Base-by-base conservation (phyloP, 2,329 filamentous ascomycete species). In the Alternaria consortialis region DNA sequence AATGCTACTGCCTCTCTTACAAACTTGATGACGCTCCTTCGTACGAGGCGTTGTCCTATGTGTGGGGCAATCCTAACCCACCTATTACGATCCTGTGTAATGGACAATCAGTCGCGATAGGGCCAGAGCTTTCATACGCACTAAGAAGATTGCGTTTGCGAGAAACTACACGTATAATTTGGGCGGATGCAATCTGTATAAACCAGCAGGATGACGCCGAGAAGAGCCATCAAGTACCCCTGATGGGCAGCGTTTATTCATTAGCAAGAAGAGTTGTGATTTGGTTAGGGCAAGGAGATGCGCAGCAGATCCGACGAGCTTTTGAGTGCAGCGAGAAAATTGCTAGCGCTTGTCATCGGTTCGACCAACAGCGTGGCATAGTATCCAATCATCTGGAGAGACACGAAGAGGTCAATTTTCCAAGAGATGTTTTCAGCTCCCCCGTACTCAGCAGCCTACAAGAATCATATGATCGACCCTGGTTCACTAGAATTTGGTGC, bases 101-200 rank as follows among this genome's bases (percentile, higher is more conserved):
- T 52, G 61, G 47, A 11, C 25, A 40, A 11, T 7, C 20, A 8
- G 15, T 40, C 27, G 3, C 15, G 5, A 36, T 61, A 11, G 23
- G 25, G 23, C 13, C 12, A 27, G 9, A 11, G 46, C 59, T 56
- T 20, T 60, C 32, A 31, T 27, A 56, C 1, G 63, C 63, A 9
- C 32, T 63, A 4, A 50, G 6, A 3, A 42, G 57, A 15, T 23
- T 63, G 11, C 53, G 60, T 12, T 32, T 43, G n/a, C 36, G 27
- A 23, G 27, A 55, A 32, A 8, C 13, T 9, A 9, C 9, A 15
- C 56, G 60, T 9, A 17, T 42, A 8, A 51, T 65, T 2, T 69
- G 66, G 66, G 54, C 37, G 9, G 65, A 69, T 31, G 65, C 64
- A 12, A 31, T 68, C 0, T 68, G 65, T 37, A 66, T 68, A 34